Conservation (phyloP, 1,284 basidiomycete genomes). For the Exobasidium cylindrosporum region DNA sequence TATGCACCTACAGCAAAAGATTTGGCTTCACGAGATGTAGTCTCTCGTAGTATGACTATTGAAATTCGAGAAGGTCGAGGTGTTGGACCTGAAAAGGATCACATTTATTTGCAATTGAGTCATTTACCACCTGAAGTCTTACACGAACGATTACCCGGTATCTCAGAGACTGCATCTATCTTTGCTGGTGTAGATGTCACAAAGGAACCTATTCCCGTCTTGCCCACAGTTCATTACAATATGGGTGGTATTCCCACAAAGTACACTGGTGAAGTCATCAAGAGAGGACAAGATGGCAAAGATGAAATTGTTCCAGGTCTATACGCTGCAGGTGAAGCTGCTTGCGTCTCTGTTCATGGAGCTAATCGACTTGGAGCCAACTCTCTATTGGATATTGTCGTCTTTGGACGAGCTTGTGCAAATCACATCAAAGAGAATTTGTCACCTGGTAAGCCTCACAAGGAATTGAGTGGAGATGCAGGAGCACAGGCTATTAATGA, state of each 20-base stretch:
- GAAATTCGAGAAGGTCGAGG: conserved; percentile 99
- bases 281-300: conserved; percentile 63
- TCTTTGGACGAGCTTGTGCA: conserved; percentile 96
- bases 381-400: conserved; percentile 97
- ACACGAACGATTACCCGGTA: conserved; percentile 96
- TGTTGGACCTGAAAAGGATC: conserved; percentile 97
- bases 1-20: conserved; percentile 98
- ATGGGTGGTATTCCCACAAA: conserved; percentile 99
- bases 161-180: conserved; percentile 98
- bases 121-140: conserved; percentile 94
- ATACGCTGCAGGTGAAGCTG: conserved; percentile 97
- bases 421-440: conserved; percentile 94
- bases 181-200: conserved; percentile 99
- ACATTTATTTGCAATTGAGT: conserved; percentile 93
- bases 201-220: conserved; percentile 81
- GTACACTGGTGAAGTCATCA: conserved; percentile 96
- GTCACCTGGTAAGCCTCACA: conserved; percentile 86
- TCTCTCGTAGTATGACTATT: conserved; percentile 98
- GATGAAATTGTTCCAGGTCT: conserved; percentile 94
- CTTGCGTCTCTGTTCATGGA: conserved; percentile 97
- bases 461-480: conserved; percentile 79
- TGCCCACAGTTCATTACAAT: conserved; percentile 56
- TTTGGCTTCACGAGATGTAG: conserved; percentile 97
- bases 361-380: conserved; percentile 99
- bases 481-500: conserved; percentile 82